Evolutionary conservation across 768 basidiomycete genomes (phyloP), one percentile per base, ranked within the genome.

Genomic region (Amanita thiersii): DNA sequence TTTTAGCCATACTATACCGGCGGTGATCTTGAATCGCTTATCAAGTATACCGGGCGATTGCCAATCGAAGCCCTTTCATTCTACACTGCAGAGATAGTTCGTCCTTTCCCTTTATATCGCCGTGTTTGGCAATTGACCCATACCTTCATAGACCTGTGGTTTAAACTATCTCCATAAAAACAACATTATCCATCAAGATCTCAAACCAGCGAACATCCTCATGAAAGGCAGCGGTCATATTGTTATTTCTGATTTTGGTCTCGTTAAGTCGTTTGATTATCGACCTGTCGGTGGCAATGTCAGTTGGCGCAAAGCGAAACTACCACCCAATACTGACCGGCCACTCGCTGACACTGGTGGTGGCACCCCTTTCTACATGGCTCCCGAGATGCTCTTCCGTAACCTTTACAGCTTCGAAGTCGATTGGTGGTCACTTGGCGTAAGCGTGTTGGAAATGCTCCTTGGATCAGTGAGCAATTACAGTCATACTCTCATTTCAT

Each of bases 161-260:
- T 26, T 42, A 17, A 20, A 24, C 19, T 21, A 43, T 15, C 63
- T 85, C 40, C 86, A 88, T 53, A 64, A 69, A 40, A 75, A 78
- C 52, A 81, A 81, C 33, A 79, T 87, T 47, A 81, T 86, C 1
- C 86, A 89, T 49, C 69, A 86, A 23, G 86, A 88, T 55, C 63
- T 88, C 50, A 88, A 88, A 62, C 64, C 86, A 40, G 82, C 85
- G 61, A 86, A 86, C 51, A 75, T 86, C 0, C 56, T 86, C 23
- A 42, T 51, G 17, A 47, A 47, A 35, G 38, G 40, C 32, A 37
- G 43, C 20, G 43, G 49, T 3, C 45, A 50, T 31, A 41, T 57
- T 14, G 44, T 56, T 28, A 49, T 58, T 33, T 44, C 54, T 24
- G 56, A 57, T 40, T 53, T 58, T 34, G 56, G 56, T 28, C 47